phyloP scores from a whole-genome alignment of 2,329 filamentous ascomycete species.

The Pyrenochaeta sp. region DNA sequence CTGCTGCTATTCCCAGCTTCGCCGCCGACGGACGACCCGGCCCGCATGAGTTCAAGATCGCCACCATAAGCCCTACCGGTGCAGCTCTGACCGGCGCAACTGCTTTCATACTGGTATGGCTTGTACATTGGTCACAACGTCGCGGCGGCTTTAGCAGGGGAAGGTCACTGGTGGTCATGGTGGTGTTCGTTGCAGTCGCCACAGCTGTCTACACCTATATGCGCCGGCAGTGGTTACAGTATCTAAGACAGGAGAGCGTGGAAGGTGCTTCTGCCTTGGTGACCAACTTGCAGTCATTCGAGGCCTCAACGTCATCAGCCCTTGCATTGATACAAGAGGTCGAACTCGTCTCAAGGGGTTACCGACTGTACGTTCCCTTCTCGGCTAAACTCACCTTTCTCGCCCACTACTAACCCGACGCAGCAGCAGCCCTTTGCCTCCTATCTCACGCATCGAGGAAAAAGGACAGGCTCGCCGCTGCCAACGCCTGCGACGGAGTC shows the following conservation, averaged over 20 bases:
- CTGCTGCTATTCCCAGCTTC: conserved; percentile 39
- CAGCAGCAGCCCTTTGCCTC: conserved; percentile 87
- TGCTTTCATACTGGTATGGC: conserved; percentile 70
- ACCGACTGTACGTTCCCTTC: conserved; percentile 71
- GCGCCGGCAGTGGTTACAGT: conserved; percentile 81
- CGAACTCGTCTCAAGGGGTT: conserved; percentile 91
- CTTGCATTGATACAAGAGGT: conserved; percentile 90
- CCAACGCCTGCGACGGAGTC: conserved; percentile 76
- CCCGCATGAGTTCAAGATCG: conserved; percentile 49
- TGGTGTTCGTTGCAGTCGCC: conserved; percentile 62
- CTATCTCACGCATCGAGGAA: conserved; percentile 91
- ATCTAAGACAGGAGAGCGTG: conserved; percentile 77
- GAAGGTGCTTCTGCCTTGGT: conserved; percentile 74
- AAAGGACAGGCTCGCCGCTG: conserved; percentile 81
- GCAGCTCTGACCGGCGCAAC: conserved; percentile 70
- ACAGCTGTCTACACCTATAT: conserved; percentile 75
- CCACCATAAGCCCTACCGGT: conserved; percentile 67
- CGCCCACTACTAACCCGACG: conserved; percentile 31
- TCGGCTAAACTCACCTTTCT: conserved; percentile 10
- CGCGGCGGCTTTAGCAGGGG: conserved; percentile 65
- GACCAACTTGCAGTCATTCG: conserved; percentile 79
- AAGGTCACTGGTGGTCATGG: conserved; percentile 56
- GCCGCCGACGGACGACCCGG: conserved; percentile 31
- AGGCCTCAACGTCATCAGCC: conserved; percentile 77
- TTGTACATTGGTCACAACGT: conserved; percentile 74